Percentiles rank a stretch among this genome's conserved stretches.
Evolutionary conservation across 495 filamentous ascomycete species (phyloP).

Genomic region (Penicillium desertorum): DNA sequence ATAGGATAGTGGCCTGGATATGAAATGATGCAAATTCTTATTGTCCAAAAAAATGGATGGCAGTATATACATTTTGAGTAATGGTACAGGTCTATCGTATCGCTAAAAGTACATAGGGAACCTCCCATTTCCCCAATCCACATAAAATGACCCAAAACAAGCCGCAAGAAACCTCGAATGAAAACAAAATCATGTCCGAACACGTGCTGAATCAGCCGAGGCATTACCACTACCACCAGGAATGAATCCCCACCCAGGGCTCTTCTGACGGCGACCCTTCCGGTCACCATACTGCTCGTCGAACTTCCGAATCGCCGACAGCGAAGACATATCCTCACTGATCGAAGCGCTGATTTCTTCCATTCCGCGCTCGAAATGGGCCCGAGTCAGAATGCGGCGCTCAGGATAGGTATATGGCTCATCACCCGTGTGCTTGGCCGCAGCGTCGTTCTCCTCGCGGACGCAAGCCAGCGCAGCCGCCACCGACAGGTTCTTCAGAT

Average conservation of each 20-base stretch:
- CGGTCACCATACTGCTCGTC: conserved; percentile 94
- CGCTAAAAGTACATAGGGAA: conserved; percentile 26
- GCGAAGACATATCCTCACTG: conserved; percentile 87
- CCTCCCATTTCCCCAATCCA: background rate
- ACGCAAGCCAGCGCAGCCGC: conserved; percentile 88
- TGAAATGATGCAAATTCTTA: background rate
- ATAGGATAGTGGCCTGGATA: background rate
- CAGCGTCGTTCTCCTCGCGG: conserved; percentile 72
- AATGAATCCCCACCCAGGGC: conserved; percentile 45
- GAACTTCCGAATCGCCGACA: conserved; percentile 88
- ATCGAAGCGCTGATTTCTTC: conserved; percentile 90
- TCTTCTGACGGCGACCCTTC: conserved; percentile 67
- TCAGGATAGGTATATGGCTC: conserved; percentile 60
- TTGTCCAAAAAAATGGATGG: background rate
- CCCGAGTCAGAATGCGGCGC: conserved; percentile 60
- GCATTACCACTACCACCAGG: conserved; percentile 27
- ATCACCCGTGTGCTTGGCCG: conserved; percentile 50
- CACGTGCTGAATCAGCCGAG: conserved; percentile 37
- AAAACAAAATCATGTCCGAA: conserved; percentile 36
- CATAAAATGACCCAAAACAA: conserved; percentile 2
- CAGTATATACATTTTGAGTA: conserved; percentile 19
- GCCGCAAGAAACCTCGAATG: background rate
- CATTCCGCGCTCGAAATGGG: conserved; percentile 83
- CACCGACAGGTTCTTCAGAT: conserved; percentile 91
- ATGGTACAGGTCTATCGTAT: conserved; percentile 39